phyloP scores from a whole-genome alignment of 129 eudicot genomes.

The Tagetes erecta region DNA sequence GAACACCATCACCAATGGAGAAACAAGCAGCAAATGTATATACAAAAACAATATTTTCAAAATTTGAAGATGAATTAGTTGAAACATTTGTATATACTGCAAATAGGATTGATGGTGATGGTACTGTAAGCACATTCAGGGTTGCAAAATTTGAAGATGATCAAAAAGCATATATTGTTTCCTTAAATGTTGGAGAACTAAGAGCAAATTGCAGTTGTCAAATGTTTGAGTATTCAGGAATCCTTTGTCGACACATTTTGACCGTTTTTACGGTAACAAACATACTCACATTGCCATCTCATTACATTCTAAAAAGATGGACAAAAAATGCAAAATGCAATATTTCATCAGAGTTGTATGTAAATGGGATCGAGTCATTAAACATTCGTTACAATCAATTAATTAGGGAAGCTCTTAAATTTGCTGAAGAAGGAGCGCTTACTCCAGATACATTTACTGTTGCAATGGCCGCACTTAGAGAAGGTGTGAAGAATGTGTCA shows the following conservation, averaged over 20 bases:
- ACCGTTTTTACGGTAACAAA: slow-evolving; percentile 92
- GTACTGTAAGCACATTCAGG: slow-evolving; percentile 64
- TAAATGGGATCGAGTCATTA: slow-evolving; percentile 53
- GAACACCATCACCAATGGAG: slow-evolving; percentile 97
- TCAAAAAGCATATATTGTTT: slow-evolving; percentile 60
- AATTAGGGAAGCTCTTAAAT: slow-evolving; percentile 68
- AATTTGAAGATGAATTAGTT: slow-evolving; percentile 87
- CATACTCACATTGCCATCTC: slow-evolving; percentile 80
- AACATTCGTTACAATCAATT: slow-evolving; percentile 54
- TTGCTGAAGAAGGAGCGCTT: slow-evolving; percentile 79
- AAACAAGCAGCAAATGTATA: slow-evolving; percentile 85
- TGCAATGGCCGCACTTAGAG: slow-evolving; percentile 60
- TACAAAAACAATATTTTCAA: slow-evolving; percentile 64
- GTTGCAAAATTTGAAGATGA: slow-evolving; percentile 93
- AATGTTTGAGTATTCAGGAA: slow-evolving; percentile 85
- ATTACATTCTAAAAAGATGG: slow-evolving; percentile 85
- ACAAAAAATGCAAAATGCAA: slow-evolving; percentile 68
- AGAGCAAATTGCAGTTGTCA: slow-evolving; percentile 84
- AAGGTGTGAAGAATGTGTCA: slow-evolving; percentile 67
- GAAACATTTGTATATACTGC: slow-evolving; percentile 95
- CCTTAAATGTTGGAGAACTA: slow-evolving; percentile 59
- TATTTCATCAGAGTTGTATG: slow-evolving; percentile 48
- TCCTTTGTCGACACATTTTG: slow-evolving; percentile 82
- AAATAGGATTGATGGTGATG: slow-evolving; percentile 73
- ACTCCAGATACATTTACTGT: slow-evolving; percentile 59